These are phyloP conservation scores for Didymella exigua DNA, from an alignment of 2,329 filamentous ascomycete genomes.

Conservation along the genomic window DNA sequence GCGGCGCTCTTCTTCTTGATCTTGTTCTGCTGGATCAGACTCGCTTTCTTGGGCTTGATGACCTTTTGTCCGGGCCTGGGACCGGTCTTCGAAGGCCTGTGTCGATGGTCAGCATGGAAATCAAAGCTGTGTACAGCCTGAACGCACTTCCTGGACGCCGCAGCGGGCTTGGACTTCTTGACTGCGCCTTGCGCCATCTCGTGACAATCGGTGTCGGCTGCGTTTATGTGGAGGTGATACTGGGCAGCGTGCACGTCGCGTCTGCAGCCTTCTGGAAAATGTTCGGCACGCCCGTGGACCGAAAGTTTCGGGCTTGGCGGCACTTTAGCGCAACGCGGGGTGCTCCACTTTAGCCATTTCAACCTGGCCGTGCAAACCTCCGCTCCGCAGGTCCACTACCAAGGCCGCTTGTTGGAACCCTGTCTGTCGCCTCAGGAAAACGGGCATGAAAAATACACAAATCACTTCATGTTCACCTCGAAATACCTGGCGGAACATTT, in stretches of 20 bases:
- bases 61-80: conserved; percentile 65
- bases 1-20: conserved; percentile 69
- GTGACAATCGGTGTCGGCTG: neutral
- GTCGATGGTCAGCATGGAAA: conserved; percentile 10
- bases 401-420: conserved; percentile 19
- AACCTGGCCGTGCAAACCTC: conserved; percentile 12
- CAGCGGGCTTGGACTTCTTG: conserved; percentile 53
- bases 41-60: conserved; percentile 70
- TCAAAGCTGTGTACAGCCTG: neutral
- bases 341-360: conserved; percentile 35
- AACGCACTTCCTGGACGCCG: conserved; percentile 47
- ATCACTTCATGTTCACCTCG: neutral
- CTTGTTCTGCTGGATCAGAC: conserved; percentile 64
- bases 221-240: neutral
- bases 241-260: neutral
- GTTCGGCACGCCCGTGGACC: conserved; percentile 17
- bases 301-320: conserved; percentile 20
- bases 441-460: neutral
- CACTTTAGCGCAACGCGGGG: conserved; percentile 27
- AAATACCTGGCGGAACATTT: conserved; percentile 5
- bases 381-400: conserved; percentile 39
- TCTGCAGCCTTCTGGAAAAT: conserved; percentile 17
- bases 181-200: conserved; percentile 57
- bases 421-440: neutral
- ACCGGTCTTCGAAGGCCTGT: conserved; percentile 47